Conservation (phyloP, 2,329 filamentous ascomycete species). For the Fusarium piperis region DNA sequence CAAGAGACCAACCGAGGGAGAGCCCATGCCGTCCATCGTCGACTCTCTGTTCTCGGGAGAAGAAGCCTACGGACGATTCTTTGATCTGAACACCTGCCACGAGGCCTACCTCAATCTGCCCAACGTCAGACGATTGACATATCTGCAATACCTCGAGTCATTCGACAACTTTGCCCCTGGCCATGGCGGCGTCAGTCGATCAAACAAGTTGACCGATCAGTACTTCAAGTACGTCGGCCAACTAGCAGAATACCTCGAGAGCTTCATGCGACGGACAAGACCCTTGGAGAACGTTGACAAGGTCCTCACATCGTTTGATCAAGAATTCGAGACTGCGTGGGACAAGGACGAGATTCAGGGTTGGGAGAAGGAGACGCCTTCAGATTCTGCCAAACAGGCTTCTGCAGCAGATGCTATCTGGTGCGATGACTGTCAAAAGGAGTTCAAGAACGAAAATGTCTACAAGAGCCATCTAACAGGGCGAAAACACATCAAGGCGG, state of each 20-base stretch:
- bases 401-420: constrained; percentile 74
- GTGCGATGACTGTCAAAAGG: constrained; percentile 92
- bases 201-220: constrained; percentile 88
- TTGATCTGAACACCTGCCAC: constrained; percentile 86
- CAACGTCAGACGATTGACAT: constrained; percentile 83
- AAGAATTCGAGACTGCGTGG: constrained; percentile 88
- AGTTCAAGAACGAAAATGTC: constrained; percentile 95
- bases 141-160: constrained; percentile 90
- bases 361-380: constrained; percentile 71
- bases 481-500: constrained; percentile 91
- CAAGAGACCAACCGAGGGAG: constrained; percentile 70
- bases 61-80: constrained; percentile 90
- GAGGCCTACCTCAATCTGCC: constrained; percentile 92
- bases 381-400: constrained; percentile 41
- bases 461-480: constrained; percentile 89
- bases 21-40: constrained; percentile 73
- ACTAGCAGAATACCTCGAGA: constrained; percentile 84
- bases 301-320: constrained; percentile 78
- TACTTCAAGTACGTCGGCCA: constrained; percentile 91
- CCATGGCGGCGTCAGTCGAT: constrained; percentile 76
- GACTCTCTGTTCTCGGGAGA: constrained; percentile 96
- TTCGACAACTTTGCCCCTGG: constrained; percentile 89
- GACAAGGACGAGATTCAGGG: constrained; percentile 79
- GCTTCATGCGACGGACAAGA: constrained; percentile 83
- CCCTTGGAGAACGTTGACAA: constrained; percentile 88